Evolutionary conservation across 1,139 yeast genomes (phyloP).

Genomic region (Pichia sp.): DNA sequence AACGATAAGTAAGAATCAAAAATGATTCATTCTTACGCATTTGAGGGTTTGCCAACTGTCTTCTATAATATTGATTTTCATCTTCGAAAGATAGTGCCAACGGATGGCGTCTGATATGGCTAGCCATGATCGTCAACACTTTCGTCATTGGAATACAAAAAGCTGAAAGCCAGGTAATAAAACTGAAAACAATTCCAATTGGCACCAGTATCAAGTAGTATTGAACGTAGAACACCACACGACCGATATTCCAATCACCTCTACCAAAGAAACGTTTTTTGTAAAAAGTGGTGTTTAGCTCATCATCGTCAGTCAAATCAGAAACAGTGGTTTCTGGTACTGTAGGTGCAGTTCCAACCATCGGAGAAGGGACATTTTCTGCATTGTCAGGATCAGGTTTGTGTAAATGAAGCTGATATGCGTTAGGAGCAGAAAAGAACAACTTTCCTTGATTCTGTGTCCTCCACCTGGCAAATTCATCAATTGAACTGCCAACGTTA

Average conservation of each 20-base stretch:
- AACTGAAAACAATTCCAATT: constrained; percentile 49
- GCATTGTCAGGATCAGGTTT: not conserved
- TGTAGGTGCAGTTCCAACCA: not conserved
- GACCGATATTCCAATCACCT: constrained; percentile 86
- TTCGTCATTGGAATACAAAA: constrained; percentile 94
- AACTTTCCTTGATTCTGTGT: constrained; percentile 61
- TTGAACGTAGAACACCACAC: constrained; percentile 70
- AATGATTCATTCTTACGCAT: constrained; percentile 42
- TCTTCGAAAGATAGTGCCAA: constrained; percentile 70
- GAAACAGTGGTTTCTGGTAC: not conserved
- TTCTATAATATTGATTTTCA: constrained; percentile 48
- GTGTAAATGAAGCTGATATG: not conserved
- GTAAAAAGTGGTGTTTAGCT: constrained; percentile 23
- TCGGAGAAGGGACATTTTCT: not conserved
- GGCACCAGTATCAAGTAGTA: constrained; percentile 74
- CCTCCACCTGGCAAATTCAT: constrained; percentile 89
- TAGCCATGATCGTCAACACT: constrained; percentile 58
- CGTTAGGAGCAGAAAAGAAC: constrained; percentile 56
- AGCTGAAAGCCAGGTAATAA: constrained; percentile 75
- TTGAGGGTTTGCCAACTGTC: constrained; percentile 26
- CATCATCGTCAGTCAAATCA: constrained; percentile 22
- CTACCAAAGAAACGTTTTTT: constrained; percentile 71
- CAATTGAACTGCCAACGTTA: constrained; percentile 78
- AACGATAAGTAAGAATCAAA: constrained; percentile 79
- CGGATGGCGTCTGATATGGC: constrained; percentile 87